Conservation (phyloP, 495 filamentous ascomycete genomes). For the Cercophora sp. region DNA sequence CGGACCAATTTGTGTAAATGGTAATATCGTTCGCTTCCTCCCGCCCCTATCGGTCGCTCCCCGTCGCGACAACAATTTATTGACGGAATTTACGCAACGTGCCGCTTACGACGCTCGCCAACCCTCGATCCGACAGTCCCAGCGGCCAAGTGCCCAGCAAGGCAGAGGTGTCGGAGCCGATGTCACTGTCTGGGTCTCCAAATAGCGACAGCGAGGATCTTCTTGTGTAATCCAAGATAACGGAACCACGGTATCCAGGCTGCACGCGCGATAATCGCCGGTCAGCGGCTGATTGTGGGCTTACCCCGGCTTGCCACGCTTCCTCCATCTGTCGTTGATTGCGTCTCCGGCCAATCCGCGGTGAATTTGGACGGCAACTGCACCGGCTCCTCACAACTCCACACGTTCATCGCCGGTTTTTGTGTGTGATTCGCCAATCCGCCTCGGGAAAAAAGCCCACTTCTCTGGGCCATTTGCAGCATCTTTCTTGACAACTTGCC, state of each 20-base stretch:
- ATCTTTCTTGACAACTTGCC: too few relatives aligned
- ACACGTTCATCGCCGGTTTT: background rate
- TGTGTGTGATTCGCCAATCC: background rate
- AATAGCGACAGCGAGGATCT: too few relatives aligned
- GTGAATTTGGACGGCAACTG: background rate
- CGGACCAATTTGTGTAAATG: conserved; percentile 8
- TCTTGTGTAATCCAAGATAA: too few relatives aligned
- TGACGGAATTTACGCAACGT: background rate
- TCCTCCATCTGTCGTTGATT: background rate
- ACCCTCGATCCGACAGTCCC: conserved; percentile 4
- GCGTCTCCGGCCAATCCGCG: conserved; percentile 8
- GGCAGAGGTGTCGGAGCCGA: conserved; percentile 1
- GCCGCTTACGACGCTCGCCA: conserved; percentile 4
- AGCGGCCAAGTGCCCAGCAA: background rate
- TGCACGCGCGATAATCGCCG: background rate
- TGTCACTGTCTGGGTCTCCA: too few relatives aligned
- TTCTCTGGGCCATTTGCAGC: too few relatives aligned
- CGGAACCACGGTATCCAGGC: too few relatives aligned
- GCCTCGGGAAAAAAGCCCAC: too few relatives aligned
- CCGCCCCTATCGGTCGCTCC: conserved; percentile 1
- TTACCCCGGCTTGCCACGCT: background rate
- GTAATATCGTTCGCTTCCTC: conserved; percentile 4
- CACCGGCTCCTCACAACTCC: background rate
- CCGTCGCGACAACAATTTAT: background rate
- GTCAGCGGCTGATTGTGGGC: background rate